A percentile compares a stretch with the other conserved stretches of the same genome.
phyloP scores from a whole-genome alignment of 2,329 filamentous ascomycete species.

The Phaeosphaeriaceae sp. region DNA sequence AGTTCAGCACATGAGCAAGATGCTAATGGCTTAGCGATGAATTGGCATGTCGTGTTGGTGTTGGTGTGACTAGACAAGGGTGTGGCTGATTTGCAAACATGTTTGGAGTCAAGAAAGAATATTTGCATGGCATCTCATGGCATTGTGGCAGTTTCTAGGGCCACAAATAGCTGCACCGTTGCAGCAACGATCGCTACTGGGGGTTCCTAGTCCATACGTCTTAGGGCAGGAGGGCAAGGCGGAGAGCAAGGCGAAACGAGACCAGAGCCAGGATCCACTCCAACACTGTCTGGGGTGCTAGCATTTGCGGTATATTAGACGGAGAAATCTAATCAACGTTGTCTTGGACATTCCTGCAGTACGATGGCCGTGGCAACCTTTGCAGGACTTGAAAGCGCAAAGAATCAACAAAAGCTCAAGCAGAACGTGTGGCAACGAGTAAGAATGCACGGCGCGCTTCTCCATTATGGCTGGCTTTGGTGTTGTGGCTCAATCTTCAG shows the following conservation, averaged over 20 bases:
- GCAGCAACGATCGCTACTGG: neutral
- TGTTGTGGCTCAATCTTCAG: constrained; percentile 18
- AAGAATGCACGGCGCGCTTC: neutral
- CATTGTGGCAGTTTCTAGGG: neutral
- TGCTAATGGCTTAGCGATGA: too few relatives aligned
- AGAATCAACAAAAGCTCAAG: neutral
- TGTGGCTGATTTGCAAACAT: neutral
- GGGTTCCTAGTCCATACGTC: neutral
- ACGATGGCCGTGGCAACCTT: neutral
- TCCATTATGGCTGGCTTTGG: neutral
- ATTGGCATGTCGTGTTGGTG: neutral
- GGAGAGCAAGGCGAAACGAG: constrained; percentile 5
- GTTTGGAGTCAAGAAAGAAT: neutral
- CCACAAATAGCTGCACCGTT: neutral
- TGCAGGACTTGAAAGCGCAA: neutral
- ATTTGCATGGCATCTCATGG: neutral
- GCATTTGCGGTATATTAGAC: neutral
- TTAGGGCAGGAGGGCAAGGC: neutral
- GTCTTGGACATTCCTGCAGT: neutral
- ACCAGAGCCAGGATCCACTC: neutral
- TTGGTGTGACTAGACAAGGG: neutral
- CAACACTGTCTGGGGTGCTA: neutral
- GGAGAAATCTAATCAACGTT: neutral
- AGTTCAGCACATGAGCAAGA: too few relatives aligned
- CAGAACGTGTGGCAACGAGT: neutral